These are phyloP conservation scores for Micractinium sp. DNA, from an alignment of 139 green algal genomes.

Conservation along the genomic window DNA sequence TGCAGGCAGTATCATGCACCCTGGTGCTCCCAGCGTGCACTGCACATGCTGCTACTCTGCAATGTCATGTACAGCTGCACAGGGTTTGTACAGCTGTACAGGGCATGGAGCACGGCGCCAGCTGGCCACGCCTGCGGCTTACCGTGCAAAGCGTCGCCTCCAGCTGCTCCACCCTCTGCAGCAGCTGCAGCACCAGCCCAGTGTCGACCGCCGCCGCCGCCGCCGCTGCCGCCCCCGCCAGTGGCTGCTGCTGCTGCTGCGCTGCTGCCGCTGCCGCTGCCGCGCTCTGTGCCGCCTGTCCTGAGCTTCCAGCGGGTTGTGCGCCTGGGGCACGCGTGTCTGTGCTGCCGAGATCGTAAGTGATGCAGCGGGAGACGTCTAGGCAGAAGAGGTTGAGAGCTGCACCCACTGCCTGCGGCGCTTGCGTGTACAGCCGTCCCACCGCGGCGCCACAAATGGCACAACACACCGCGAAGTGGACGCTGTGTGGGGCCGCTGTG, in stretches of 20 bases:
- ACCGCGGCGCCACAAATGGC: constrained; percentile 13
- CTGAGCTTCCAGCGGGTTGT: background rate
- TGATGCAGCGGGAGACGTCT: constrained; percentile 1
- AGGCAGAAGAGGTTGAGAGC: constrained; percentile 29
- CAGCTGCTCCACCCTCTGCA: constrained; percentile 16
- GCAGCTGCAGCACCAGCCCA: background rate
- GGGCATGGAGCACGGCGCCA: too few relatives aligned
- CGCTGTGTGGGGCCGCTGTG: background rate
- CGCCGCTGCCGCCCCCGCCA: background rate
- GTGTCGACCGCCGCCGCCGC: background rate
- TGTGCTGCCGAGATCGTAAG: constrained; percentile 37
- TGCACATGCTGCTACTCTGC: too few relatives aligned
- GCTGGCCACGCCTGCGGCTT: background rate
- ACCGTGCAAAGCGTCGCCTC: constrained; percentile 17
- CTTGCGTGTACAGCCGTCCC: constrained; percentile 35
- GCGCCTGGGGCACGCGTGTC: constrained; percentile 14
- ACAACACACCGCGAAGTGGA: constrained; percentile 34
- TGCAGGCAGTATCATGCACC: too few relatives aligned
- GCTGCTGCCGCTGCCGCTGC: constrained; percentile 17
- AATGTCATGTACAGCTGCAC: too few relatives aligned
- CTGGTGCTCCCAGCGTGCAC: too few relatives aligned
- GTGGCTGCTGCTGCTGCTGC: background rate
- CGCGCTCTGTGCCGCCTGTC: background rate
- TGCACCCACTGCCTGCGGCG: background rate
- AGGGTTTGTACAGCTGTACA: too few relatives aligned